Evolutionary conservation across 179 eudicot species (phyloP).

Genomic region (Spinacia oleracea): DNA sequence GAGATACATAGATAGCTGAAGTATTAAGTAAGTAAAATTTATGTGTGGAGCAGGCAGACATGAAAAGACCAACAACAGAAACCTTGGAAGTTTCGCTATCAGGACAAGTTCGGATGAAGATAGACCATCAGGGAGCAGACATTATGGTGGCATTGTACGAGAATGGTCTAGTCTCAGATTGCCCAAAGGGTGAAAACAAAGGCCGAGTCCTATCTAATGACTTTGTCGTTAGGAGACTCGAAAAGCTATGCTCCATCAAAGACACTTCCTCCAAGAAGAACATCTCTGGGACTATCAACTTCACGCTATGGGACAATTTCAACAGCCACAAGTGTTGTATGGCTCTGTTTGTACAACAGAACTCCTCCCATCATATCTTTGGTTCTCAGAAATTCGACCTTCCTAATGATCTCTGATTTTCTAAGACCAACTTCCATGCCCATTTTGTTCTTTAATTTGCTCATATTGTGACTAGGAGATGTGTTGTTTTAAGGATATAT

Average conservation of each 20-base stretch:
- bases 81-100: slow-evolving; percentile 58
- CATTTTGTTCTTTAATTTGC: neutral
- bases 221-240: slow-evolving; percentile 65
- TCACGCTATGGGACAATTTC: slow-evolving; percentile 71
- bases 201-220: slow-evolving; percentile 65
- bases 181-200: slow-evolving; percentile 65
- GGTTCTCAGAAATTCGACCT: slow-evolving; percentile 63
- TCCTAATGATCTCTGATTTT: slow-evolving; percentile 37
- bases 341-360: slow-evolving; percentile 63
- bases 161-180: slow-evolving; percentile 55
- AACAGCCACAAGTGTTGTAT: slow-evolving; percentile 55
- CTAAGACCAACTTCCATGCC: neutral
- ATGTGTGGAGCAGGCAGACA: slow-evolving; percentile 48
- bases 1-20: neutral
- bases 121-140: slow-evolving; percentile 53
- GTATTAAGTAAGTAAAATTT: neutral
- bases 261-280: slow-evolving; percentile 66
- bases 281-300: slow-evolving; percentile 50
- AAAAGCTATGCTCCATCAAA: slow-evolving; percentile 60
- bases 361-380: slow-evolving; percentile 52
- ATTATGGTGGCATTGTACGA: slow-evolving; percentile 79
- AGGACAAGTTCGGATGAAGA: slow-evolving; percentile 60
- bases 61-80: slow-evolving; percentile 43
- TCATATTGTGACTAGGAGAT: neutral
- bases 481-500: neutral